These are phyloP conservation scores for Fusarium kyushuense DNA, from an alignment of 2,329 filamentous ascomycete genomes.

Conservation along the genomic window DNA sequence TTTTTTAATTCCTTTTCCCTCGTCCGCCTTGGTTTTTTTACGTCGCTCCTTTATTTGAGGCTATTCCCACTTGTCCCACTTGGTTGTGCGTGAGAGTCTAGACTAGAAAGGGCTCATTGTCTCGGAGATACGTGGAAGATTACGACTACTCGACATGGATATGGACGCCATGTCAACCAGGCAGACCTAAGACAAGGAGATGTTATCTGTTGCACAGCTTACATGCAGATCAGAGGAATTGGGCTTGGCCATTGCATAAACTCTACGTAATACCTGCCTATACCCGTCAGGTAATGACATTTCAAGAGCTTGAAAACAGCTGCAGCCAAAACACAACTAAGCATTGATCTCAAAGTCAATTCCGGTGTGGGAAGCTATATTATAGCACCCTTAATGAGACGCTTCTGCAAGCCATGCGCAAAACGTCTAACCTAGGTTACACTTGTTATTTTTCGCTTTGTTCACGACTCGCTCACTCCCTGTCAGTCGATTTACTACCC, in stretches of 20 bases:
- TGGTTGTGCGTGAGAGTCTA: conserved; percentile 3
- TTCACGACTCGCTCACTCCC: conserved; percentile 2
- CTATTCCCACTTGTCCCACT: conserved; percentile 33
- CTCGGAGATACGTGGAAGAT: conserved; percentile 18
- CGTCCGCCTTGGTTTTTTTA: conserved; percentile 12
- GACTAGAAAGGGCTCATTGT: neutral
- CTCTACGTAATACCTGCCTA: conserved; percentile 18
- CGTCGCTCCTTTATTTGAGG: conserved; percentile 11
- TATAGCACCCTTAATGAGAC: conserved; percentile 15
- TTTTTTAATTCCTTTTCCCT: neutral
- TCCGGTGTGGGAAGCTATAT: neutral
- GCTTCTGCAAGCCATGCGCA: conserved; percentile 31
- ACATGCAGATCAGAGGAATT: conserved; percentile 4
- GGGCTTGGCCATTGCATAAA: conserved; percentile 14
- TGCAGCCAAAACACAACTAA: neutral
- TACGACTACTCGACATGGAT: conserved; percentile 23
- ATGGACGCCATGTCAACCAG: neutral
- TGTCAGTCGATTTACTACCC: neutral
- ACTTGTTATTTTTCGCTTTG: neutral
- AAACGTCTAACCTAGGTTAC: neutral
- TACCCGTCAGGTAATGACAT: conserved; percentile 9
- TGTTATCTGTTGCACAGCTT: conserved; percentile 1
- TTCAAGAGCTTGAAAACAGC: neutral
- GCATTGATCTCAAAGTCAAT: conserved; percentile 19
- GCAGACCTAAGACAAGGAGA: neutral